Percentiles rank a stretch among this genome's conserved stretches.
These are phyloP conservation scores for Xerocomus spinulosus DNA, from an alignment of 768 basidiomycete species.

Conservation along the genomic window DNA sequence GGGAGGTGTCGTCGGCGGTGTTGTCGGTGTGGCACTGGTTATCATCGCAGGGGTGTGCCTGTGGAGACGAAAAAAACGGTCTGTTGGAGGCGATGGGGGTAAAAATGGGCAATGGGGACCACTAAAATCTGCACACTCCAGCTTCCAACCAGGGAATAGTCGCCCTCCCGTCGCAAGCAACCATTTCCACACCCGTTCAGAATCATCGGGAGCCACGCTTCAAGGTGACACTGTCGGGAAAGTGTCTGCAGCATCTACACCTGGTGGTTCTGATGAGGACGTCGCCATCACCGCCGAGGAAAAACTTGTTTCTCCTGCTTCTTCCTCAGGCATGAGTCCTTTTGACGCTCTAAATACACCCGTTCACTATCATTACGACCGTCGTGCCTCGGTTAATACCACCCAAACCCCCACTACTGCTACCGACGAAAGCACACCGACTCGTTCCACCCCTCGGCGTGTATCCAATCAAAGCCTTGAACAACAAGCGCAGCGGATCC, in stretches of 20 bases:
- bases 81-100: slow-evolving; percentile 27
- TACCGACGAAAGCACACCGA: slow-evolving; percentile 3
- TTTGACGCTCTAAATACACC: slow-evolving; percentile 20
- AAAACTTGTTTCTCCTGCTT: slow-evolving; percentile 17
- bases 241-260: slow-evolving; percentile 12
- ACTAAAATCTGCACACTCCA: slow-evolving; percentile 21
- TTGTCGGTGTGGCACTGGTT: slow-evolving; percentile 33
- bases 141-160: slow-evolving; percentile 4
- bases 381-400: slow-evolving; percentile 19
- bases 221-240: slow-evolving; percentile 12
- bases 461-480: slow-evolving; percentile 21
- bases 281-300: slow-evolving; percentile 15
- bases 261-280: slow-evolving; percentile 23
- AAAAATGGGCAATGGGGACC: slow-evolving; percentile 25
- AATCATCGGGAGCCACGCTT: slow-evolving; percentile 18
- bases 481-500: slow-evolving; percentile 30
- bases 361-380: slow-evolving; percentile 11
- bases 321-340: slow-evolving; percentile 14
- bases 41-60: slow-evolving; percentile 32
- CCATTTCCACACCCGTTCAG: slow-evolving; percentile 20
- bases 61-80: slow-evolving; percentile 17
- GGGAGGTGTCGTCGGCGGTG: slow-evolving; percentile 49
- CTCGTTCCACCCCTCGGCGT: slow-evolving; percentile 8
- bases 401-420: slow-evolving; percentile 6
- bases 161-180: background rate